Evolutionary conservation across 805 yeast species (phyloP).

Genomic region (Suhomyces sp.): DNA sequence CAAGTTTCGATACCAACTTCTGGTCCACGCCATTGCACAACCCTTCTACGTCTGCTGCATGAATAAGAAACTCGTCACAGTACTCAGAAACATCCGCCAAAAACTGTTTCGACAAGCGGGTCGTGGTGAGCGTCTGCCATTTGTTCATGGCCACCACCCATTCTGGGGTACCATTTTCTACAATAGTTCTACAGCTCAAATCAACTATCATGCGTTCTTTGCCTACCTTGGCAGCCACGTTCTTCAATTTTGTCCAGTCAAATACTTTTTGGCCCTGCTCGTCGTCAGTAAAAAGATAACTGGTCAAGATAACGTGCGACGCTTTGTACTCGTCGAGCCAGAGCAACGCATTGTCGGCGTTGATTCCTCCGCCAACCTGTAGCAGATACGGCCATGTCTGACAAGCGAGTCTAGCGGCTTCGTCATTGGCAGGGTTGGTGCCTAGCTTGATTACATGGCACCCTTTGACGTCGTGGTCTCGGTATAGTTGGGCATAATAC

Average conservation of each 20-base stretch:
- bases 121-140: slow-evolving; percentile 88
- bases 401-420: slow-evolving; percentile 77
- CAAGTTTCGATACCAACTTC: slow-evolving; percentile 64
- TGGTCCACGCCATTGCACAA: slow-evolving; percentile 90
- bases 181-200: slow-evolving; percentile 67
- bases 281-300: slow-evolving; percentile 76
- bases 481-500: slow-evolving; percentile 72
- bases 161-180: slow-evolving; percentile 23
- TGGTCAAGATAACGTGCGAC: slow-evolving; percentile 84
- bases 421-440: slow-evolving; percentile 67
- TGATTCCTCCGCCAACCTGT: slow-evolving; percentile 95
- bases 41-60: slow-evolving; percentile 99
- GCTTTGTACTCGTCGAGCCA: slow-evolving; percentile 80
- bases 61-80: slow-evolving; percentile 86
- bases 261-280: slow-evolving; percentile 29
- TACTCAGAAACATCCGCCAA: slow-evolving; percentile 54
- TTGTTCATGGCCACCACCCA: slow-evolving; percentile 98
- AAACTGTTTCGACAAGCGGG: slow-evolving; percentile 52
- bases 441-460: slow-evolving; percentile 96
- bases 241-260: slow-evolving; percentile 50
- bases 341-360: slow-evolving; percentile 59
- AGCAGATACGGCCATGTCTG: slow-evolving; percentile 66
- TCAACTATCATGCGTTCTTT: slow-evolving; percentile 74
- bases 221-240: slow-evolving; percentile 57
- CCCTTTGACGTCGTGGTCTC: slow-evolving; percentile 55